Evolutionary conservation across 352 stramenopile genomes (phyloP).

Genomic region (Saprolegnia parasitica): DNA sequence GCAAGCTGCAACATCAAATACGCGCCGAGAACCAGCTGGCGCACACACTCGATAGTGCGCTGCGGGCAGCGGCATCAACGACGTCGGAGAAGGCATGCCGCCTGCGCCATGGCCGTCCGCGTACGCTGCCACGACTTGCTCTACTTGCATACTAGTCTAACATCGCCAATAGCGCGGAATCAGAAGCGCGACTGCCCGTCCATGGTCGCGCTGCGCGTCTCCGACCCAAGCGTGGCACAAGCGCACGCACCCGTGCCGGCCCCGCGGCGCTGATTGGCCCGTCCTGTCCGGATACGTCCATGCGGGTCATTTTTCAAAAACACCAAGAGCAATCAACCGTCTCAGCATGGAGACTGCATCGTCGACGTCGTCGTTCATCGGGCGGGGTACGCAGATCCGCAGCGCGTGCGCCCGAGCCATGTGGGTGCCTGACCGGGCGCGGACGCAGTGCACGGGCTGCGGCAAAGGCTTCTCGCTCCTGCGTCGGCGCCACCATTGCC

Average conservation of each 20-base stretch:
- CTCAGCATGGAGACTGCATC: neutral
- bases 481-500: constrained; percentile 79
- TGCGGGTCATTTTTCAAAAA: constrained; percentile 5
- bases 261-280: too few species aligned
- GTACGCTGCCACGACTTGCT: neutral
- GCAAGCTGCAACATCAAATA: constrained; percentile 12
- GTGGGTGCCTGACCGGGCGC: constrained; percentile 13
- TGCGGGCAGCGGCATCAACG: neutral
- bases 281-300: too few species aligned
- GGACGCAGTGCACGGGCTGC: neutral
- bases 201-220: neutral
- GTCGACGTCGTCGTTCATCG: neutral
- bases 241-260: neutral
- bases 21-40: constrained; percentile 7
- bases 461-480: constrained; percentile 51
- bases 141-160: neutral
- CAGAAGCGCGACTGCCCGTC: too few species aligned
- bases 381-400: constrained; percentile 5
- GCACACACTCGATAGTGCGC: neutral
- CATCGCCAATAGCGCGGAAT: neutral
- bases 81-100: neutral
- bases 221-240: neutral
- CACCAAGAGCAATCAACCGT: neutral
- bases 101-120: neutral
- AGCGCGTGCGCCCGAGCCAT: neutral